phyloP scores from a whole-genome alignment of 1,139 yeast genomes.

The Magnusiomyces ingens region DNA sequence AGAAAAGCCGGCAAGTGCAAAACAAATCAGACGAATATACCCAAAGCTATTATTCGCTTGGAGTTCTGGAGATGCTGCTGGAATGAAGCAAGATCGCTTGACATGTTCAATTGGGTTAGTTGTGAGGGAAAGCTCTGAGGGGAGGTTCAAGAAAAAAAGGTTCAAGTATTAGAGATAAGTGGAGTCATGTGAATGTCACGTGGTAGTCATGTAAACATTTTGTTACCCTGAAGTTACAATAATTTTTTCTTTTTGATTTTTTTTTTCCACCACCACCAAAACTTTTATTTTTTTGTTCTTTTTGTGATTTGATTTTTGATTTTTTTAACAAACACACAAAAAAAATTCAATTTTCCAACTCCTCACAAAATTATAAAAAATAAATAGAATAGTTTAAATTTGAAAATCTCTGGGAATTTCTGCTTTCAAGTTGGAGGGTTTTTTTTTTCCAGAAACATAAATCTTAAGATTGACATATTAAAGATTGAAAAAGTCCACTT shows the following conservation, averaged over 20 bases:
- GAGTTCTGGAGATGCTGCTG: slow-evolving; percentile 49
- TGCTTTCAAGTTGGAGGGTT: not conserved
- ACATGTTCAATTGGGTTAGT: too few species aligned
- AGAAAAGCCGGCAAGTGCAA: not conserved
- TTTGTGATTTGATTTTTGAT: not conserved
- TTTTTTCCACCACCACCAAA: not conserved
- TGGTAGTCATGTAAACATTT: not conserved
- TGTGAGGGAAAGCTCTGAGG: not conserved
- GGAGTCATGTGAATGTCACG: not conserved
- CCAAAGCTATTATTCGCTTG: slow-evolving; percentile 56
- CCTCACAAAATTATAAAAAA: too few species aligned
- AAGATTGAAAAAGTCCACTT: not conserved
- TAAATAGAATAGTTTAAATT: not conserved
- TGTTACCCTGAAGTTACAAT: not conserved
- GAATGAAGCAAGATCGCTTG: slow-evolving; percentile 40
- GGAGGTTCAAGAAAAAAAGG: not conserved
- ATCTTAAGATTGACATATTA: too few species aligned
- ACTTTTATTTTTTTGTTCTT: not conserved
- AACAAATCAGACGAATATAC: slow-evolving; percentile 17
- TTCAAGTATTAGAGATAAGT: not conserved
- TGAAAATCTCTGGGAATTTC: not conserved
- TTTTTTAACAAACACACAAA: not conserved
- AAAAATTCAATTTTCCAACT: not conserved
- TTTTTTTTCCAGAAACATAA: too few species aligned
- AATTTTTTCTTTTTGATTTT: not conserved